Percentiles rank a stretch among this genome's conserved stretches.
Conservation (phyloP, 495 filamentous ascomycete species). For the Talaromyces wortmannii region DNA sequence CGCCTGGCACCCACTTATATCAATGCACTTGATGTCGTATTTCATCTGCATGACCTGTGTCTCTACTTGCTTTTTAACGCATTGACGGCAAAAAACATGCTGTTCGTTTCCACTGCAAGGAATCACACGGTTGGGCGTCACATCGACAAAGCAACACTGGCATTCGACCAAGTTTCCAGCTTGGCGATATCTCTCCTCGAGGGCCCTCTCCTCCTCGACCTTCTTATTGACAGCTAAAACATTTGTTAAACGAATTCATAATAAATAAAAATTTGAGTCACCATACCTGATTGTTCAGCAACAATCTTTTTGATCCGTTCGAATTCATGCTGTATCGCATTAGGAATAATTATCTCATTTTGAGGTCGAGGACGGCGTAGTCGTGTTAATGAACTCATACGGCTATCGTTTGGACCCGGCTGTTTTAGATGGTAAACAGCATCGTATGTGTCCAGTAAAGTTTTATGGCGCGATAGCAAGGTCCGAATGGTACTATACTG, state of each 20-base stretch:
- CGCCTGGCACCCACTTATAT: slow-evolving; percentile 43
- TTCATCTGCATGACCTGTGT: slow-evolving; percentile 56
- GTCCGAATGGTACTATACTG: no score
- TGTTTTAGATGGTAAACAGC: not conserved
- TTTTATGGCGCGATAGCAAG: no score
- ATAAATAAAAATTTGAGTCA: not conserved
- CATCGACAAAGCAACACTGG: slow-evolving; percentile 63
- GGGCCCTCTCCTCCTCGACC: slow-evolving; percentile 33
- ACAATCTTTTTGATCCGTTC: slow-evolving; percentile 2
- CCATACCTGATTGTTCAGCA: slow-evolving; percentile 5
- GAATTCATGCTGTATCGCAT: not conserved
- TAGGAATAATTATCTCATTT: not conserved
- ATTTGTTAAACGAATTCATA: not conserved
- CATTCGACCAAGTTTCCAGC: slow-evolving; percentile 49
- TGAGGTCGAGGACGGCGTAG: not conserved
- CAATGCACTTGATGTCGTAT: slow-evolving; percentile 52
- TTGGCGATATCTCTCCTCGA: slow-evolving; percentile 34
- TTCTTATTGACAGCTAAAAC: slow-evolving; percentile 8
- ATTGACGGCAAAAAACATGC: slow-evolving; percentile 67
- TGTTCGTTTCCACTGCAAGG: slow-evolving; percentile 51
- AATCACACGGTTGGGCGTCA: slow-evolving; percentile 57
- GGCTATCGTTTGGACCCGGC: not conserved
- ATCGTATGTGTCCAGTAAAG: no score
- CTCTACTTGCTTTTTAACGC: slow-evolving; percentile 57
- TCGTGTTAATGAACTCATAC: not conserved